A percentile compares a stretch with the other conserved stretches of the same genome.
Evolutionary conservation across 768 basidiomycete genomes (phyloP).

Genomic region (Cubamyces lactineus): DNA sequence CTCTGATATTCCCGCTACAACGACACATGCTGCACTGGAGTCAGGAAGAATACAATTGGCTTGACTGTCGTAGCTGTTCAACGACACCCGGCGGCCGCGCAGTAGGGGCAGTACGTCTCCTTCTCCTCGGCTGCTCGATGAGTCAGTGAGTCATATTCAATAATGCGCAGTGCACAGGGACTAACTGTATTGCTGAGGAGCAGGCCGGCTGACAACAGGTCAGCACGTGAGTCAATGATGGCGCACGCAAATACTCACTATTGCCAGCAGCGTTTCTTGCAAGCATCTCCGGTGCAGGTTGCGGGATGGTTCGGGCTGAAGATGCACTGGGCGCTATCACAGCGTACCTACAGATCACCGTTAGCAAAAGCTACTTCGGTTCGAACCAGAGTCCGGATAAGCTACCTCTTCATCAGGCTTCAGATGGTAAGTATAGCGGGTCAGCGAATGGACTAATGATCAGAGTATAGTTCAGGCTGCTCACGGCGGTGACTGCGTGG

Average conservation of each 20-base stretch:
- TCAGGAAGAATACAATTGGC: no score
- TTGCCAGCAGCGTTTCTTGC: conserved; percentile 51
- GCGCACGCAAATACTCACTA: conserved; percentile 41
- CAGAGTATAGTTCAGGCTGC: conserved; percentile 17
- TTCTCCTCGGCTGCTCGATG: conserved; percentile 56
- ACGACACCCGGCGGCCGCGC: conserved; percentile 32
- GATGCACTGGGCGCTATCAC: conserved; percentile 50
- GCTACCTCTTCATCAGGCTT: conserved; percentile 45
- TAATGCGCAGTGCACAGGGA: conserved; percentile 4
- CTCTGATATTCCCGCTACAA: no score
- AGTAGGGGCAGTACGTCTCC: conserved; percentile 61
- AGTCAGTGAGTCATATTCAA: conserved; percentile 23
- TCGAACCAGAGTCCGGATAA: background rate
- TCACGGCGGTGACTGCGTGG: conserved; percentile 49
- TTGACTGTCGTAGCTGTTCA: background rate
- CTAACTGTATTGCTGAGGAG: conserved; percentile 60
- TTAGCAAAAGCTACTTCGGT: background rate
- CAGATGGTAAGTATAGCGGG: conserved; percentile 1
- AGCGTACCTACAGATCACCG: conserved; percentile 44
- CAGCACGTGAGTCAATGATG: conserved; percentile 1
- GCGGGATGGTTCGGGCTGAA: conserved; percentile 57
- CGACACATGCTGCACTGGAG: no score
- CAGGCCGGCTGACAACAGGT: conserved; percentile 27
- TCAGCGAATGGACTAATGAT: conserved; percentile 1
- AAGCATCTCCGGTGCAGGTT: conserved; percentile 45